Evolutionary conservation across 352 stramenopile genomes (phyloP).

Genomic region (Globisporangium lucens): DNA sequence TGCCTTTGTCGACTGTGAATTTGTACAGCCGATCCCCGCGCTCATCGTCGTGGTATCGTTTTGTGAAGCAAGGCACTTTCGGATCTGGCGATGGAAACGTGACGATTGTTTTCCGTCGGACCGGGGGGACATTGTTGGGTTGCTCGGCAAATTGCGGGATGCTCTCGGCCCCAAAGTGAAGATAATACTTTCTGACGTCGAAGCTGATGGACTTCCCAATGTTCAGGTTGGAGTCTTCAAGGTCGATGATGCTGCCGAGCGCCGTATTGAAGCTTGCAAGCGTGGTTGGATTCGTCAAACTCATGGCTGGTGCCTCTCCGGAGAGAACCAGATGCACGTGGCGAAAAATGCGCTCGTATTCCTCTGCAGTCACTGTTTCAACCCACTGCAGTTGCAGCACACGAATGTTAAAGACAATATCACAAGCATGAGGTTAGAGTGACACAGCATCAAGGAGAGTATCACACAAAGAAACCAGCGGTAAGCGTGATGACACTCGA

Average conservation of each 20-base stretch:
- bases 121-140: background rate
- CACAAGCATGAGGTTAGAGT: background rate
- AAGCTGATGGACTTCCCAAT: conserved; percentile 46
- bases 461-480: background rate
- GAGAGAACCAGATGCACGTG: conserved; percentile 26
- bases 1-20: background rate
- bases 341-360: conserved; percentile 41
- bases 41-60: conserved; percentile 14
- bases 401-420: background rate
- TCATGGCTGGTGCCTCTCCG: conserved; percentile 16
- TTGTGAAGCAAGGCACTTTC: conserved; percentile 7
- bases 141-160: conserved; percentile 4
- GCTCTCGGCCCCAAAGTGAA: conserved; percentile 19
- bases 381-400: conserved; percentile 25
- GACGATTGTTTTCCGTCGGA: conserved; percentile 2
- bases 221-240: conserved; percentile 31
- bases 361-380: conserved; percentile 28
- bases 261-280: conserved; percentile 32
- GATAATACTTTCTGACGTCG: conserved; percentile 30
- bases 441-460: background rate
- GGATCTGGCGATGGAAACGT: background rate
- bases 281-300: conserved; percentile 29
- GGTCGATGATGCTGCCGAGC: conserved; percentile 27
- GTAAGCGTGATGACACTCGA: background rate
- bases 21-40: conserved; percentile 11